Conservation (phyloP, 148 eudicot genomes). For the Rhododendron molle region DNA sequence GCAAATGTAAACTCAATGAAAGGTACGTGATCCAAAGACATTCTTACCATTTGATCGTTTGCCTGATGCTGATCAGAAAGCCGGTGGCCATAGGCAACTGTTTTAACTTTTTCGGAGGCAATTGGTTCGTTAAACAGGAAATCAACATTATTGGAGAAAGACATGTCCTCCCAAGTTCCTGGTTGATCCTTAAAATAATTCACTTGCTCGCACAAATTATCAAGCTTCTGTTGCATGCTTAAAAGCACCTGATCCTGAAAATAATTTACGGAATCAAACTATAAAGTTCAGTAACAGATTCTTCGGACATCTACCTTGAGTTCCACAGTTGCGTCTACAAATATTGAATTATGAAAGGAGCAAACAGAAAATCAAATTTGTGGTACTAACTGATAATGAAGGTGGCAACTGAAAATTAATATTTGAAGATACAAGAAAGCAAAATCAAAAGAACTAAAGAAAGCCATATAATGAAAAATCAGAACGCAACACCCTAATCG, state of each 20-base stretch:
- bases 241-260: slow-evolving; percentile 70
- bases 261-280: background rate
- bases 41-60: slow-evolving; percentile 34
- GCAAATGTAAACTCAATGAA: background rate
- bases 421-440: background rate
- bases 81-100: slow-evolving; percentile 41
- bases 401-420: background rate
- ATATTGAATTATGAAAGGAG: background rate
- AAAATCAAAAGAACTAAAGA: background rate
- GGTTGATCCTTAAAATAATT: slow-evolving; percentile 58
- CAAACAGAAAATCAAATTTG: background rate
- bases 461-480: background rate
- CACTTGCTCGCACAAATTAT: slow-evolving; percentile 65
- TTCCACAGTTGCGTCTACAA: background rate
- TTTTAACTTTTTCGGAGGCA: slow-evolving; percentile 16
- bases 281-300: background rate
- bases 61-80: slow-evolving; percentile 58
- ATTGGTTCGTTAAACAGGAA: slow-evolving; percentile 15
- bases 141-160: slow-evolving; percentile 19
- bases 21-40: background rate
- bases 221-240: slow-evolving; percentile 87
- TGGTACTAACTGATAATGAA: background rate
- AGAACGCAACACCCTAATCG: background rate
- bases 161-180: slow-evolving; percentile 13
- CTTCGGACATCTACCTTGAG: background rate